Conservation (phyloP, 2,329 filamentous ascomycete genomes). For the Aspergillus viridinutans region DNA sequence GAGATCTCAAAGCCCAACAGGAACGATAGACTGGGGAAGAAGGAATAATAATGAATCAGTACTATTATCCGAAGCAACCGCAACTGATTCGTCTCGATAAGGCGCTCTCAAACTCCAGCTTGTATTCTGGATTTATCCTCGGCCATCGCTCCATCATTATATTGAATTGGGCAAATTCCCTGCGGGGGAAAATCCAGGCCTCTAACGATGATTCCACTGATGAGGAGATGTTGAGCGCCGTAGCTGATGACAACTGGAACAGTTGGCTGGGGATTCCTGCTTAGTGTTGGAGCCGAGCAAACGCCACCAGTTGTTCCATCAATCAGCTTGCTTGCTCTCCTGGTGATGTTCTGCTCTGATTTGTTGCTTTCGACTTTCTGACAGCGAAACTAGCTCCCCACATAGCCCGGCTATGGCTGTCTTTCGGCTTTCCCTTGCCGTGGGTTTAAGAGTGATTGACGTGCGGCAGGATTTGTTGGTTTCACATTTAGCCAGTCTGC, state of each 20-base stretch:
- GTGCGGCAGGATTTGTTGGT: neutral
- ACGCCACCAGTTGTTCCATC: conserved; percentile 18
- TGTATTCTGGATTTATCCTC: conserved; percentile 10
- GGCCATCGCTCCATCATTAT: conserved; percentile 2
- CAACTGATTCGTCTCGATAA: conserved; percentile 12
- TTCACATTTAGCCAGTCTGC: neutral
- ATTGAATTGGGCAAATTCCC: conserved; percentile 29
- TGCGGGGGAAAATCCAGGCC: conserved; percentile 22
- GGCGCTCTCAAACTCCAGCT: conserved; percentile 11
- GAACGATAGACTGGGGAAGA: neutral
- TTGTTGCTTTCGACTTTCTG: neutral
- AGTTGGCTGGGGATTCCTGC: neutral
- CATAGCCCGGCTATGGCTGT: conserved; percentile 8
- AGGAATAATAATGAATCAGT: neutral
- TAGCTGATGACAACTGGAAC: neutral
- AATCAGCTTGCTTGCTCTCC: conserved; percentile 14
- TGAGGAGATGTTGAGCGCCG: neutral
- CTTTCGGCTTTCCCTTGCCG: neutral
- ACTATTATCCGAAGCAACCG: conserved; percentile 2
- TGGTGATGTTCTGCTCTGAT: neutral
- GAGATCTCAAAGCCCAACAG: conserved; percentile 1
- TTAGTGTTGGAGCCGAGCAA: conserved; percentile 13
- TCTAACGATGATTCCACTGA: conserved; percentile 1
- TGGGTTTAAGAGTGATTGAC: neutral
- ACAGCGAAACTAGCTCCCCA: conserved; percentile 2